Percentiles rank a stretch among this genome's conserved stretches.
Conservation (phyloP, 768 basidiomycete species). For the Filobasidium wieringae region DNA sequence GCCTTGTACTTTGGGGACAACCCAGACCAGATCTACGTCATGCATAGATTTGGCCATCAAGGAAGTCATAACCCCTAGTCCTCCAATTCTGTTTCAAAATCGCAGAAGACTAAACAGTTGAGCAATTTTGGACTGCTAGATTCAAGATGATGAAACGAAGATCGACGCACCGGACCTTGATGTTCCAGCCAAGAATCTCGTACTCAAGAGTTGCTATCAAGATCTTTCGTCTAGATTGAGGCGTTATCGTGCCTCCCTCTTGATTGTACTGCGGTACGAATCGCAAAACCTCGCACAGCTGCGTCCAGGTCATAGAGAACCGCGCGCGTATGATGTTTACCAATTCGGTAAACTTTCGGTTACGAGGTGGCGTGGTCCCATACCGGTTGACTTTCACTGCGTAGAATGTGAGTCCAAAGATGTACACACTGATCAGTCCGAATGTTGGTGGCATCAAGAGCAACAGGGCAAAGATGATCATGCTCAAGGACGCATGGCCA, state of each 20-base stretch:
- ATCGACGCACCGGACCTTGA: too few species aligned
- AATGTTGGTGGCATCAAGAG: constrained; percentile 73
- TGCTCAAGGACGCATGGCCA: constrained; percentile 65
- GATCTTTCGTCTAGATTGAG: constrained; percentile 69
- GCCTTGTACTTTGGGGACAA: constrained; percentile 91
- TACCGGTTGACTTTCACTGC: constrained; percentile 89
- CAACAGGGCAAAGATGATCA: constrained; percentile 76
- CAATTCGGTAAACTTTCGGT: too few species aligned
- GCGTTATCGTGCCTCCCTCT: constrained; percentile 61
- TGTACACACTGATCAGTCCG: constrained; percentile 61
- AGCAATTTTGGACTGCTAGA: too few species aligned
- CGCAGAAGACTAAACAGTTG: too few species aligned
- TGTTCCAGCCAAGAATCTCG: constrained; percentile 92
- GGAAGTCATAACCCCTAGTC: constrained; percentile 93
- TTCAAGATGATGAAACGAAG: too few species aligned
- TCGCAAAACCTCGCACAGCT: constrained; percentile 26
- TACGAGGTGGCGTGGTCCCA: constrained; percentile 71
- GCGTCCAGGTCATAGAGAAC: constrained; percentile 55
- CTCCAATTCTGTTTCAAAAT: constrained; percentile 98
- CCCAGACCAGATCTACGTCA: constrained; percentile 88
- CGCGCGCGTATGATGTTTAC: too few species aligned
- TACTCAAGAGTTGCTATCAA: constrained; percentile 88
- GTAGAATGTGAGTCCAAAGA: constrained; percentile 95
- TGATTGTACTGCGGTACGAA: constrained; percentile 41
- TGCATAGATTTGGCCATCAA: constrained; percentile 98